Evolutionary conservation across 1,284 basidiomycete genomes (phyloP), one percentile per base, ranked within the genome.

Genomic region (Fomitiporia mediterranea): DNA sequence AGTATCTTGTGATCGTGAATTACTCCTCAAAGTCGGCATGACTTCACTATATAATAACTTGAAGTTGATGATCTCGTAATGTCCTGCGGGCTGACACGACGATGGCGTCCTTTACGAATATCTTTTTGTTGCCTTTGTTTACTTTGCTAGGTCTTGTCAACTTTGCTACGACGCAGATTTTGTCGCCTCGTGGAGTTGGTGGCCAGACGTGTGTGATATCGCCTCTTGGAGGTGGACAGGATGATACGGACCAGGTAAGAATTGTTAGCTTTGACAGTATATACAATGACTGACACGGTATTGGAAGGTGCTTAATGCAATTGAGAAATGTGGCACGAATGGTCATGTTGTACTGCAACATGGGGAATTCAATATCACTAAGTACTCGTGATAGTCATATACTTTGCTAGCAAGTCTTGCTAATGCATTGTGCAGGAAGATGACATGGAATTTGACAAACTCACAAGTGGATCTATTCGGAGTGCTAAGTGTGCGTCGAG

Each of bases 391-490:
- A 8, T 62, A 58, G 2, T 9, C 58, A 63, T 25, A 15, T 37
- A 19, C 17, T 35, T 47, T 13, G n/a, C 15, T 39, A 15, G 21
- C 19, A 19, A 42, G 35, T 40, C n/a, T 28, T 34, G n/a, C n/a
- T n/a, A 9, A 32, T 51, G 39, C 15, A 17, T 19, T 5, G 13
- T 6, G 11, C 17, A 82, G 81, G 57, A 82, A 82, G 62, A 81
- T 84, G 80, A 77, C 73, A 1, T 84, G 81, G 82, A 68, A 81
- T 56, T 70, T 86, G 13, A 67, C 70, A n/a, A 69, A 74, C 19
- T 69, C 80, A 2, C 72, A 66, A 8, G 76, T 86, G 2, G 78
- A 83, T 59, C 66, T 86, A 7, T 73, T 77, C 54, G 83, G 83
- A 1, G 73, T 69, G 59, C 68, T 86, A 11, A 83, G 74, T 61